Evolutionary conservation across 305 asterid species (phyloP).

Genomic region (Fraxinus floribunda): DNA sequence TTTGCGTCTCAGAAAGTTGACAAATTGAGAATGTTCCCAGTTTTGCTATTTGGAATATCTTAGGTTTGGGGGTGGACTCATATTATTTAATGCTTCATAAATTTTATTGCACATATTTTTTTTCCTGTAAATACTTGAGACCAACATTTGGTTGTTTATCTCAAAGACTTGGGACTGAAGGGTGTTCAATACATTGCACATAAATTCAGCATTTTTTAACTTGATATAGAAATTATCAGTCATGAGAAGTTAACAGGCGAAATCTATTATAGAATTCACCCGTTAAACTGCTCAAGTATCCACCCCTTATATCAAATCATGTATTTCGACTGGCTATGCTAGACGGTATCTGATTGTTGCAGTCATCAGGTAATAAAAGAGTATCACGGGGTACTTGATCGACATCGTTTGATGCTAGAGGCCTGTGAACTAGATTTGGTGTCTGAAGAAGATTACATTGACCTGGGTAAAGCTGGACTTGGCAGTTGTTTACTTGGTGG

Average conservation of each 20-base stretch:
- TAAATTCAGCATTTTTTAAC: background rate
- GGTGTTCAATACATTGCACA: background rate
- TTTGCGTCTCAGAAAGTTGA: background rate
- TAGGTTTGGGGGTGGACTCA: background rate
- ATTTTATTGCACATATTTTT: conserved; percentile 1
- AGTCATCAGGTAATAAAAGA: conserved; percentile 72
- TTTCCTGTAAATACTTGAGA: background rate
- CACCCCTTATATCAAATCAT: background rate
- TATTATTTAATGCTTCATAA: background rate
- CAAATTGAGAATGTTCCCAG: background rate
- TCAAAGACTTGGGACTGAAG: conserved; percentile 6
- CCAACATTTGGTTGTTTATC: background rate
- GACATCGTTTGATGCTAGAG: conserved; percentile 77
- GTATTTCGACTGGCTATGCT: conserved; percentile 5
- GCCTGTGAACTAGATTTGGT: conserved; percentile 89
- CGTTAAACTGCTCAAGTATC: background rate
- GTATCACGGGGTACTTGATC: conserved; percentile 83
- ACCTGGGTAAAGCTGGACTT: conserved; percentile 89
- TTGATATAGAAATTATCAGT: background rate
- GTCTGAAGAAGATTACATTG: conserved; percentile 93
- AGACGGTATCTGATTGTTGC: conserved; percentile 23
- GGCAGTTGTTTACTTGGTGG: conserved; percentile 99
- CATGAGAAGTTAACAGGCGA: background rate
- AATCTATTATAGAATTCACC: background rate
- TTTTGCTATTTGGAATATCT: background rate